These are phyloP conservation scores for carrot (Daucus carota) DNA, from an alignment of 129 eudicot species.

Conservation along the genomic window DNA sequence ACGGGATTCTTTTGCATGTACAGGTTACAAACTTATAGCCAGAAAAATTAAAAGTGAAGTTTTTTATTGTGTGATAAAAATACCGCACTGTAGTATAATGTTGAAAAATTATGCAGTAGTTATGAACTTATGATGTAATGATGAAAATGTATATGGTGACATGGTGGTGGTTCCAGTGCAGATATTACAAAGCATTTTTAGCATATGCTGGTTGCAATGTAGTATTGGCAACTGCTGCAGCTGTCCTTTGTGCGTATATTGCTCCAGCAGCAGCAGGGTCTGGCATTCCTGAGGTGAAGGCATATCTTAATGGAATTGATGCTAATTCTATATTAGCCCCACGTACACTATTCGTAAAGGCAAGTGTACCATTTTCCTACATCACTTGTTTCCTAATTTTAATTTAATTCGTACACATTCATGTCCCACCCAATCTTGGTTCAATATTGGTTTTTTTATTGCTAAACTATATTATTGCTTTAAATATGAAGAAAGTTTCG, in stretches of 20 bases:
- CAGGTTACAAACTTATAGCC: background rate
- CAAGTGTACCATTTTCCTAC: background rate
- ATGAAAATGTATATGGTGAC: background rate
- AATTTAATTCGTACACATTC: background rate
- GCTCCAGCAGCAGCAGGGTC: conserved; percentile 36
- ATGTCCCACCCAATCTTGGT: background rate
- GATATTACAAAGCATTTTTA: conserved; percentile 19
- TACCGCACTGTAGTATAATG: background rate
- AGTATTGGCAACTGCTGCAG: conserved; percentile 22
- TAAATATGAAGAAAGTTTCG: background rate
- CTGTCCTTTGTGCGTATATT: conserved; percentile 20
- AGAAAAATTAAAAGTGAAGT: background rate
- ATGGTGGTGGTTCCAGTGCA: conserved; percentile 15
- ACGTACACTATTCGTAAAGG: conserved; percentile 29
- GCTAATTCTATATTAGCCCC: conserved; percentile 28
- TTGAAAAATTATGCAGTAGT: background rate
- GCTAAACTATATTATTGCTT: background rate
- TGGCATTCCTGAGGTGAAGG: conserved; percentile 31
- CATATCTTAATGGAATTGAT: conserved; percentile 28
- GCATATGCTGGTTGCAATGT: conserved; percentile 27
- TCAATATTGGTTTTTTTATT: background rate
- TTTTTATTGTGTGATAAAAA: background rate
- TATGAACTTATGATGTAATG: background rate
- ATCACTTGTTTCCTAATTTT: background rate
- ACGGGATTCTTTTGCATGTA: background rate